A percentile compares a stretch with the other conserved stretches of the same genome.
These are phyloP conservation scores for Trichoderma aggressivum DNA, from an alignment of 2,329 filamentous ascomycete species.

Conservation along the genomic window DNA sequence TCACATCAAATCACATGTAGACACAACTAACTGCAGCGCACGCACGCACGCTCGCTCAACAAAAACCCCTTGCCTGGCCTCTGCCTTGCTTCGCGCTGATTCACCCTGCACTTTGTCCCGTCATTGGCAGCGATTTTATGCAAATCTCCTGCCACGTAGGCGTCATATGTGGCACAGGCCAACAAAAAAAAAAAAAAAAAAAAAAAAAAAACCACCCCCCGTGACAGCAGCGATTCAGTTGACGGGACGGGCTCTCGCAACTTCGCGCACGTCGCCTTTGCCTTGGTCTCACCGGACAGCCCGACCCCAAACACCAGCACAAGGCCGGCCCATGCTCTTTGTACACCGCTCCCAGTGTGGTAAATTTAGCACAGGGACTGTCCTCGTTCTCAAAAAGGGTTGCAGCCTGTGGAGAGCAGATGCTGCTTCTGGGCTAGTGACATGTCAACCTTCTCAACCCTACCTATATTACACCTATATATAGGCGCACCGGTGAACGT, in stretches of 20 bases:
- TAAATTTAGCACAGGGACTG: not conserved
- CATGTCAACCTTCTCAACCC: not conserved
- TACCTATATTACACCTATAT: too few species aligned
- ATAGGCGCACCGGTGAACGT: not conserved
- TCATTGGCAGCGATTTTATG: not conserved
- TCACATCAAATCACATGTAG: not conserved
- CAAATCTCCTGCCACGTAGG: slow-evolving; percentile 2
- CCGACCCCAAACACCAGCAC: not conserved
- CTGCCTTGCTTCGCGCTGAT: not conserved
- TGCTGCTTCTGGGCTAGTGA: not conserved
- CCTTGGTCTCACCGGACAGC: not conserved
- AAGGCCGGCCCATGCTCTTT: not conserved
- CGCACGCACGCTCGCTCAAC: not conserved
- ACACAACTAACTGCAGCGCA: not conserved
- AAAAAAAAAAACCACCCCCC: not conserved
- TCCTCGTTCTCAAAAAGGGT: not conserved
- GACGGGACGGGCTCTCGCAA: not conserved
- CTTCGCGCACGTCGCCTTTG: not conserved
- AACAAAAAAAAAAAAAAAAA: too few species aligned
- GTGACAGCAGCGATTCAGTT: not conserved
- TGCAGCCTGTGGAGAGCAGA: not conserved
- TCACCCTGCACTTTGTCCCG: not conserved
- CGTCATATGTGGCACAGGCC: slow-evolving; percentile 2
- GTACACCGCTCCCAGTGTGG: slow-evolving; percentile 1
- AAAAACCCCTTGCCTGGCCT: not conserved